These are phyloP conservation scores for Parachaetomium inaequale DNA, from an alignment of 495 filamentous ascomycete genomes.

Conservation along the genomic window DNA sequence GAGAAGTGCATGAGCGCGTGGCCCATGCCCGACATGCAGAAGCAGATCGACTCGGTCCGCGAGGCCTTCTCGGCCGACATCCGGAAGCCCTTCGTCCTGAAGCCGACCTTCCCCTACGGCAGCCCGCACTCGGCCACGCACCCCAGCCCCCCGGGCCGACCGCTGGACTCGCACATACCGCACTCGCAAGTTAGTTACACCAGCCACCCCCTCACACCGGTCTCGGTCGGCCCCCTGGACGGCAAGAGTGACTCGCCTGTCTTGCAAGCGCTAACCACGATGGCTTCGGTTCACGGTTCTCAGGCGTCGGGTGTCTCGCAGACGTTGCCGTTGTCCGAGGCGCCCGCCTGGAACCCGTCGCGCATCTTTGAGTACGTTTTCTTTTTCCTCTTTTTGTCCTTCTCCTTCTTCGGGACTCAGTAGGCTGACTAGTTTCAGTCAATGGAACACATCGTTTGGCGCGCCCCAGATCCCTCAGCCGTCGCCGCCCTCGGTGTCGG, in stretches of 20 bases:
- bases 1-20: slow-evolving; percentile 80
- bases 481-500: slow-evolving; percentile 38
- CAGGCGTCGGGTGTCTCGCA: slow-evolving; percentile 44
- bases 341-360: slow-evolving; percentile 82
- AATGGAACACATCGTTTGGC: slow-evolving; percentile 91
- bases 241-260: slow-evolving; percentile 76
- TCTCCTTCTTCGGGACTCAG: too few relatives aligned
- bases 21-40: slow-evolving; percentile 90
- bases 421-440: slow-evolving; percentile 47
- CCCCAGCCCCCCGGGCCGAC: slow-evolving; percentile 59
- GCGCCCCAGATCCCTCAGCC: slow-evolving; percentile 49
- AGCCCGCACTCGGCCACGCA: slow-evolving; percentile 62
- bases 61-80: slow-evolving; percentile 91
- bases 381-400: too few relatives aligned
- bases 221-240: slow-evolving; percentile 71
- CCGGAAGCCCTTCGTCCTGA: slow-evolving; percentile 82
- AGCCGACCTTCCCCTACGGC: slow-evolving; percentile 81
- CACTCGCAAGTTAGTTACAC: slow-evolving; percentile 72
- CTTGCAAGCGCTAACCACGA: slow-evolving; percentile 73
- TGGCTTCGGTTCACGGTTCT: slow-evolving; percentile 55
- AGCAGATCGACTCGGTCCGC: slow-evolving; percentile 83
- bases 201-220: slow-evolving; percentile 76
- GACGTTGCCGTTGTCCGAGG: slow-evolving; percentile 60
- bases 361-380: slow-evolving; percentile 94
- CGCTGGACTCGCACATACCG: slow-evolving; percentile 44